Conservation (phyloP, 1,284 basidiomycete genomes). For the Rhodotorula sp. region DNA sequence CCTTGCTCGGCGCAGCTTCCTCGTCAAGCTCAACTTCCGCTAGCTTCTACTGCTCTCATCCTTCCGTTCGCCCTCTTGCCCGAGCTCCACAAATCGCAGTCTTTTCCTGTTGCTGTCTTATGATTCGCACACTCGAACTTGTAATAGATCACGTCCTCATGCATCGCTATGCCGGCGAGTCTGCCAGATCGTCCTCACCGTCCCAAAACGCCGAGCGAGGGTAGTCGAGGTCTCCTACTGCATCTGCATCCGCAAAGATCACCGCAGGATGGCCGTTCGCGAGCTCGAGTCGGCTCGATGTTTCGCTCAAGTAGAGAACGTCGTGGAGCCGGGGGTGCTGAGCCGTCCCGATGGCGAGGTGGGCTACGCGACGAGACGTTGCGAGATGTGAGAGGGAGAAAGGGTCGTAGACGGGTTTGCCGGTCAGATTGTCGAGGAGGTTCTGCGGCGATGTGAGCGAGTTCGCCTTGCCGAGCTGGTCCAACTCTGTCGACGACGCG, state of each 20-base stretch:
- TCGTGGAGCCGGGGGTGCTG: conserved; percentile 2
- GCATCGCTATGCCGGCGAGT: no score
- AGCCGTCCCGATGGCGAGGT: background rate
- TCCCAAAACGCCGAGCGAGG: conserved; percentile 21
- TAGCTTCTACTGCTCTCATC: background rate
- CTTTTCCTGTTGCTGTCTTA: no score
- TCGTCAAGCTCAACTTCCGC: conserved; percentile 43
- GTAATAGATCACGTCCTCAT: no score
- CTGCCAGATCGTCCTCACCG: background rate
- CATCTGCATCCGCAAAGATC: conserved; percentile 13
- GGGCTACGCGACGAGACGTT: conserved; percentile 23
- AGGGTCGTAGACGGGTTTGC: conserved; percentile 72
- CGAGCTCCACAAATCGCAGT: no score
- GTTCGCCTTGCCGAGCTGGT: conserved; percentile 66
- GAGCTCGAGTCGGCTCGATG: background rate
- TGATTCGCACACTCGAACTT: no score
- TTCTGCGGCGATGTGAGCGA: conserved; percentile 86
- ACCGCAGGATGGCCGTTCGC: conserved; percentile 10
- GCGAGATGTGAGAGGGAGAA: conserved; percentile 15
- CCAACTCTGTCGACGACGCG: conserved; percentile 73
- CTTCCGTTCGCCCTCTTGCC: no score
- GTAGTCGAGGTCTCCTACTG: background rate
- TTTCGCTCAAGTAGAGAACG: background rate
- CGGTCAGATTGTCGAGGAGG: conserved; percentile 87
- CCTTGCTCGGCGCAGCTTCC: conserved; percentile 16